Evolutionary conservation across 495 filamentous ascomycete genomes (phyloP).

Genomic region (Cairneyella variabilis): DNA sequence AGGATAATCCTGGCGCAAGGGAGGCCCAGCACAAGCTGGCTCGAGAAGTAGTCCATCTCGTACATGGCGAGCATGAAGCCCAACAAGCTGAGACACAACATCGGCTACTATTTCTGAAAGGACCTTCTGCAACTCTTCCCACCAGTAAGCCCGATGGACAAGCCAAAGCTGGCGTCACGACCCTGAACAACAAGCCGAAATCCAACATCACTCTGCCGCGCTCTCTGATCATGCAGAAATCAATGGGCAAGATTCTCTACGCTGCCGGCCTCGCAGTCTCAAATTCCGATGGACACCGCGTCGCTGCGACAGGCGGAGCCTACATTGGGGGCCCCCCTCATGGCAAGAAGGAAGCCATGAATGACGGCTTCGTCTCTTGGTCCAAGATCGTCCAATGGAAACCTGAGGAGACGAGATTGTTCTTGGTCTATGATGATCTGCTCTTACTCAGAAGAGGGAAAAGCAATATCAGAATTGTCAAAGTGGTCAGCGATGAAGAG

Average conservation of each 20-base stretch:
- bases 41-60: constrained; percentile 69
- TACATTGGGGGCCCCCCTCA: constrained; percentile 63
- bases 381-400: constrained; percentile 57
- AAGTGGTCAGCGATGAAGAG: constrained; percentile 68
- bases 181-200: constrained; percentile 29
- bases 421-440: constrained; percentile 54
- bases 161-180: constrained; percentile 4
- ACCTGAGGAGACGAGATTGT: constrained; percentile 52
- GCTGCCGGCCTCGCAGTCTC: constrained; percentile 65
- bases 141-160: constrained; percentile 1
- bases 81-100: constrained; percentile 54
- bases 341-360: constrained; percentile 45
- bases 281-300: constrained; percentile 59
- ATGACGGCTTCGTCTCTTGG: constrained; percentile 53
- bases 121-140: neutral
- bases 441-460: constrained; percentile 75
- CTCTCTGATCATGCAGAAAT: constrained; percentile 57
- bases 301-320: constrained; percentile 53
- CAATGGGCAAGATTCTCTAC: constrained; percentile 61
- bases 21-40: constrained; percentile 80
- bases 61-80: constrained; percentile 65
- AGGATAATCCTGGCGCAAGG: constrained; percentile 59
- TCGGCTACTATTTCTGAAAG: constrained; percentile 45
- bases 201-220: constrained; percentile 60
- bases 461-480: constrained; percentile 71